Conservation (phyloP, 208 protist species). For the Leishmania turanica region DNA sequence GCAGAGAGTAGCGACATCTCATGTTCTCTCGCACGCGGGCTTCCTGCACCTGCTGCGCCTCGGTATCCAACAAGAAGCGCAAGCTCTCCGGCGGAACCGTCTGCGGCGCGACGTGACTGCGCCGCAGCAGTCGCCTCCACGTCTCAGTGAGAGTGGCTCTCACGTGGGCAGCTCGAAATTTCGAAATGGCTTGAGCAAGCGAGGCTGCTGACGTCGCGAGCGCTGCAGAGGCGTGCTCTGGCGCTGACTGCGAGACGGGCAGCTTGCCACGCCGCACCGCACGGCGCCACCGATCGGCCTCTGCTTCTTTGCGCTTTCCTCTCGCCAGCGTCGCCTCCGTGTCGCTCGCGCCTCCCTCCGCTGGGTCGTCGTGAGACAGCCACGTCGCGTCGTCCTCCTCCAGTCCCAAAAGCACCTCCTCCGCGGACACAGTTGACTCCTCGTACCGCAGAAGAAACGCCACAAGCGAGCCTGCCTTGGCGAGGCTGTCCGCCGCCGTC, state of each 20-base stretch:
- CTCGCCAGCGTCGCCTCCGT: not conserved
- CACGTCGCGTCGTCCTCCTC: constrained; percentile 65
- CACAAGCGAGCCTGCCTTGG: constrained; percentile 42
- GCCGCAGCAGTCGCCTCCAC: constrained; percentile 33
- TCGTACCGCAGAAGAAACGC: constrained; percentile 44
- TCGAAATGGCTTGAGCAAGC: constrained; percentile 18
- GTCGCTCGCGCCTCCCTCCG: not conserved
- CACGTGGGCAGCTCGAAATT: constrained; percentile 20
- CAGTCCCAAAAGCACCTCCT: constrained; percentile 36
- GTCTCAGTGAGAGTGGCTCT: constrained; percentile 24
- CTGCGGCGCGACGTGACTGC: constrained; percentile 20
- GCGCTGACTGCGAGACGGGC: constrained; percentile 5
- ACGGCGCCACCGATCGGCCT: constrained; percentile 27
- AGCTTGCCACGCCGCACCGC: constrained; percentile 25
- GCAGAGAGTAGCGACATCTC: constrained; percentile 60
- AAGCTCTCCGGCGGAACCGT: constrained; percentile 17
- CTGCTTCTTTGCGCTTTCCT: not conserved
- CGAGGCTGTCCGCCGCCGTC: constrained; percentile 27
- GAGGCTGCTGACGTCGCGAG: constrained; percentile 15
- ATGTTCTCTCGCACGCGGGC: constrained; percentile 59
- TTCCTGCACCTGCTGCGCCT: constrained; percentile 42
- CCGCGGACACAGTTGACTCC: constrained; percentile 14
- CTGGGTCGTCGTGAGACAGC: constrained; percentile 12
- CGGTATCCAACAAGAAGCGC: constrained; percentile 33
- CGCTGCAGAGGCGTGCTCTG: not conserved